Conservation (phyloP, 1,139 yeast genomes). For the Hansenula lynferdii region DNA sequence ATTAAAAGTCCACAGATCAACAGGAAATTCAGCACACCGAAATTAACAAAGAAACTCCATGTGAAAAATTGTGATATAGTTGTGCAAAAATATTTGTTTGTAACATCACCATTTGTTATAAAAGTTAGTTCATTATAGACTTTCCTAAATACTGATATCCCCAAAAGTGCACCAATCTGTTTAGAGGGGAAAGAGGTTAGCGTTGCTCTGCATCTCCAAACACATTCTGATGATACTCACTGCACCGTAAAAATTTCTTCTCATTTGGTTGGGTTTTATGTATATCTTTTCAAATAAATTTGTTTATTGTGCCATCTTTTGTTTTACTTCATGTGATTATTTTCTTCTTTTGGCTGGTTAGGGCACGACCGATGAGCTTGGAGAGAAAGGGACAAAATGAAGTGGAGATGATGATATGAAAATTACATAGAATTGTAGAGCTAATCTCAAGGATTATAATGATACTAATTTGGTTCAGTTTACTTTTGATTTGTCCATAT, state of each 20-base stretch:
- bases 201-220: not conserved
- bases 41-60: slow-evolving; percentile 6
- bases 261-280: no score
- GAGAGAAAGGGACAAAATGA: no score
- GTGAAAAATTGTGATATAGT: slow-evolving; percentile 3
- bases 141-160: slow-evolving; percentile 20
- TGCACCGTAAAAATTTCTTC: not conserved
- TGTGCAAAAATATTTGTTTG: not conserved
- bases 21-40: slow-evolving; percentile 14
- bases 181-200: not conserved
- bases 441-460: no score
- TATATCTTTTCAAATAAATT: no score
- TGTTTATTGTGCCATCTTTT: no score
- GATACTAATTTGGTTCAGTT: no score
- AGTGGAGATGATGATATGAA: no score
- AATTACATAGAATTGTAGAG: no score
- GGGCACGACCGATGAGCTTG: no score
- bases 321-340: no score
- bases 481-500: no score
- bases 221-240: not conserved
- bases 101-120: slow-evolving; percentile 1
- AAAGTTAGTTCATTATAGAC: slow-evolving; percentile 5
- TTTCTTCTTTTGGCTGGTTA: no score
- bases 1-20: slow-evolving; percentile 18
- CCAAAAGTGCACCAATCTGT: slow-evolving; percentile 20